Percentiles rank a stretch among this genome's conserved stretches.
Evolutionary conservation across 2,329 filamentous ascomycete species (phyloP).

Genomic region (Aspergillus tubingensis): DNA sequence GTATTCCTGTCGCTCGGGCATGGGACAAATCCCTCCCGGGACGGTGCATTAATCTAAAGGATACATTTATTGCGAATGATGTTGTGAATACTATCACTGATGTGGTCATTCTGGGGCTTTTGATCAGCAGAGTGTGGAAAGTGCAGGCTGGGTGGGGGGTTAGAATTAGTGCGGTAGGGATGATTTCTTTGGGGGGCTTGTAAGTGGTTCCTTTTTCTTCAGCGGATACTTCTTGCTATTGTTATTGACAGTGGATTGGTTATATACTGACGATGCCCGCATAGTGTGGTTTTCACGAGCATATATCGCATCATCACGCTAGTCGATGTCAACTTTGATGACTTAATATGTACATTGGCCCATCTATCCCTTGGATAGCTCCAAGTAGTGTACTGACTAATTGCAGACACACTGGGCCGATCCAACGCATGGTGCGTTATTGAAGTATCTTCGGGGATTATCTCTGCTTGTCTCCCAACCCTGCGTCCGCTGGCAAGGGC

Average conservation of each 20-base stretch:
- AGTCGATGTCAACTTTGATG: constrained; percentile 45
- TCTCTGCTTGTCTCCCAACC: constrained; percentile 26
- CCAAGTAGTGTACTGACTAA: not conserved
- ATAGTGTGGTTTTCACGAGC: constrained; percentile 50
- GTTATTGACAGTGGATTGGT: too few species aligned
- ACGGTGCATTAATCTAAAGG: constrained; percentile 53
- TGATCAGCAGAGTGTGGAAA: too few species aligned
- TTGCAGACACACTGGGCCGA: constrained; percentile 42
- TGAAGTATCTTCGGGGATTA: constrained; percentile 46
- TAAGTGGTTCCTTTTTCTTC: constrained; percentile 4
- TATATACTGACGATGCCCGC: too few species aligned
- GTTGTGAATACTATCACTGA: constrained; percentile 39
- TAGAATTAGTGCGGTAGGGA: too few species aligned
- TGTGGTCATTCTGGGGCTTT: constrained; percentile 18
- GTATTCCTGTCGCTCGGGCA: constrained; percentile 52
- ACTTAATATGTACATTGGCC: constrained; percentile 43
- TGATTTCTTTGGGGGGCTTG: too few species aligned
- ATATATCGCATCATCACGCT: constrained; percentile 52
- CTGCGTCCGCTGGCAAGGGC: constrained; percentile 15
- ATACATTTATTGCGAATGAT: constrained; percentile 54
- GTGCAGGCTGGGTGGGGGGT: too few species aligned
- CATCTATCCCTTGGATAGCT: too few species aligned
- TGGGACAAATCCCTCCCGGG: constrained; percentile 50
- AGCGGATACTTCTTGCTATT: rapidly evolving
- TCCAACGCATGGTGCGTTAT: constrained; percentile 53